These are phyloP conservation scores for Dichotomocladium elegans DNA, from an alignment of 371 early-diverging fungal genomes.

Conservation along the genomic window DNA sequence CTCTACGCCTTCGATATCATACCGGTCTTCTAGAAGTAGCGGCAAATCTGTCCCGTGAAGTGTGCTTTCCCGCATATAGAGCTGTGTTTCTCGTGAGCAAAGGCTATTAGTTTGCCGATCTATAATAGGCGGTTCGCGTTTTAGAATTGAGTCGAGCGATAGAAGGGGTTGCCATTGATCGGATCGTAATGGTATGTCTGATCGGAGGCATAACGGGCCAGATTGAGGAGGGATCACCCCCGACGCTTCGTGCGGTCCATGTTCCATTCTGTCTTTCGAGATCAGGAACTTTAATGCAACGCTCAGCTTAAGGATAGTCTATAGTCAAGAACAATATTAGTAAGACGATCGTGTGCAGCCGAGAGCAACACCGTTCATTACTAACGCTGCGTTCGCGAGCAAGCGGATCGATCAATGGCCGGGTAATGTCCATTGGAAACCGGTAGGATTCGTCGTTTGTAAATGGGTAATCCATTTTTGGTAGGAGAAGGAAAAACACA, in stretches of 20 bases:
- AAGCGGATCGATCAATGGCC: too few species aligned
- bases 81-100: conserved; percentile 5
- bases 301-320: conserved; percentile 4
- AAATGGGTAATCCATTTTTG: too few species aligned
- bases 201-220: not conserved
- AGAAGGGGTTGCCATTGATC: conserved; percentile 21
- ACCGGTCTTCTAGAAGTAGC: conserved; percentile 50
- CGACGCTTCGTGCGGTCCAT: not conserved
- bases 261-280: not conserved
- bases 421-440: too few species aligned
- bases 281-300: conserved; percentile 4
- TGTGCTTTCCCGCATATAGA: conserved; percentile 21
- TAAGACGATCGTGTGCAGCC: too few species aligned
- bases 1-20: conserved; percentile 51
- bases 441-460: too few species aligned
- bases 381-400: too few species aligned
- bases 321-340: too few species aligned
- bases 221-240: not conserved
- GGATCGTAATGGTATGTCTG: too few species aligned
- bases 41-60: conserved; percentile 32
- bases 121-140: conserved; percentile 10
- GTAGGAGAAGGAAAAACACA: too few species aligned
- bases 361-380: too few species aligned
- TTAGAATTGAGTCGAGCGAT: conserved; percentile 17
- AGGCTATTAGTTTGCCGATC: not conserved